Evolutionary conservation across 1,139 yeast species (phyloP), one percentile per base, ranked within the genome.

Genomic region (Kluyveromyces sp.): DNA sequence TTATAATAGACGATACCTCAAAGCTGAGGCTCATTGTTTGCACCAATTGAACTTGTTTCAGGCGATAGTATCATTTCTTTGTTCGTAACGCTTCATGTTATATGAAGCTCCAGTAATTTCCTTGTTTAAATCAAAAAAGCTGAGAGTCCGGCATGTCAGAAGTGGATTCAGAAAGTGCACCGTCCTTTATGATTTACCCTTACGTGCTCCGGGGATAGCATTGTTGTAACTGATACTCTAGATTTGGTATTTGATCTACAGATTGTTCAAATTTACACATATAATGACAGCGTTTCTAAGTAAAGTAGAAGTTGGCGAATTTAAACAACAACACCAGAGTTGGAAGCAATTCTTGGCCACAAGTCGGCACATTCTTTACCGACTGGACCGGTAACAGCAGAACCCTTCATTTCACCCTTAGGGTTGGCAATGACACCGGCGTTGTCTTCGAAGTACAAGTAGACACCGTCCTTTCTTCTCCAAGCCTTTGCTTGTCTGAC

Each of bases 381-480:
- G 70, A 94, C 99, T 67, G 99, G 98, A 75, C 99, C 99, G 69
- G 98, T 94, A 72, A 94, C 92, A 69, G 98, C 98, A 63, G 98
- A 94, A 77, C 99, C 99, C 83, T 94, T 94, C 98, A 94, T 94
- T 78, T 94, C 99, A 80, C 99, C 99, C 92, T 94, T 94, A 71
- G 99, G 98, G 79, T 94, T 94, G 71, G 92, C 98, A 70, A 94
- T 94, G 74, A 94, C 99, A 83, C 99, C 99, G 60, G 99, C 99
- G 71, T 94, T 94, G 78, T 94, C 99, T 83, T 94, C 99, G 67
- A 94, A 94, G 89, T 94, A 94, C 73, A 94, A 87, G 88, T 74
- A 94, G 68, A 88, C 86, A 85, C 99, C 99, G 70, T 94, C 99
- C 83, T 83, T 88, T 85, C 99, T 87, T 89, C 99, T 89, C 99